Conservation (phyloP, 2,329 filamentous ascomycete genomes). For the Cladophialophora carrionii region DNA sequence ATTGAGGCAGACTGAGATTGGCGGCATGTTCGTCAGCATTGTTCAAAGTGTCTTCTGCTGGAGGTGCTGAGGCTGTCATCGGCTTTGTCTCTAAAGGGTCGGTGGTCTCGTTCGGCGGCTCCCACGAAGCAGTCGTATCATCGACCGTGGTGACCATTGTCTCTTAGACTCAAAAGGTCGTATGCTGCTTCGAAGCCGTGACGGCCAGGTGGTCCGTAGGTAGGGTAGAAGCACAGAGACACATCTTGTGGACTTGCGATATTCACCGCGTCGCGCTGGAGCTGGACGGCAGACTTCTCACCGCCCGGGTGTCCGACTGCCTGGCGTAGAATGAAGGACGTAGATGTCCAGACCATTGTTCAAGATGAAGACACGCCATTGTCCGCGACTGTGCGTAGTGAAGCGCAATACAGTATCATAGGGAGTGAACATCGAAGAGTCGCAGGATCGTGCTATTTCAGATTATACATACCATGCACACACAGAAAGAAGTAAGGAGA, state of each 20-base stretch:
- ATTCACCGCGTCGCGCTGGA: not conserved
- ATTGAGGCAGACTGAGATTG: not conserved
- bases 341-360: not conserved
- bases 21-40: not conserved
- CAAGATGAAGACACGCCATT: not conserved
- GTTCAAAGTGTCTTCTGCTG: not conserved
- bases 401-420: not conserved
- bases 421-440: not conserved
- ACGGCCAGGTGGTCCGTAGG: not conserved
- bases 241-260: not conserved
- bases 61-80: not conserved
- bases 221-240: not conserved
- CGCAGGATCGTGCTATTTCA: too few relatives aligned
- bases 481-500: too few relatives aligned
- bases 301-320: not conserved
- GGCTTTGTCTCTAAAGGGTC: not conserved
- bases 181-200: not conserved
- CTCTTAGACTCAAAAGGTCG: not conserved
- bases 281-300: not conserved
- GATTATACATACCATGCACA: too few relatives aligned
- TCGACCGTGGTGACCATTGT: not conserved
- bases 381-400: not conserved
- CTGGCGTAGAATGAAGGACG: not conserved
- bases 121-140: not conserved
- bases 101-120: not conserved